Conservation (phyloP, 257 asterid genomes). For the Apocynum venetum region DNA sequence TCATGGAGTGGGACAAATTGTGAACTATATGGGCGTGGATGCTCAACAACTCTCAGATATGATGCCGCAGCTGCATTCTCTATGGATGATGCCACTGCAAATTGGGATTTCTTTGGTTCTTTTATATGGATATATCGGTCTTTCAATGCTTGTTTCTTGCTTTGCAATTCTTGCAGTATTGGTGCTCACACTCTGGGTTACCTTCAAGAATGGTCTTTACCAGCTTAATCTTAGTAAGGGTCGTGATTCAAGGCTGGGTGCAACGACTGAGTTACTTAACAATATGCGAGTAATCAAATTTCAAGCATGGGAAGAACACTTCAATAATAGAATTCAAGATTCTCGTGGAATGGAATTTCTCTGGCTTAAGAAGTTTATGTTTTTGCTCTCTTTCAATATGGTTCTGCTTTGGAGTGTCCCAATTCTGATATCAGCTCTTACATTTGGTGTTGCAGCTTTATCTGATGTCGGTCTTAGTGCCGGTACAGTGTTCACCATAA, state of each 20-base stretch:
- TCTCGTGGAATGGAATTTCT: constrained; percentile 40
- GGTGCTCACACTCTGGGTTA: constrained; percentile 25
- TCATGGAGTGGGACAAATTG: constrained; percentile 75
- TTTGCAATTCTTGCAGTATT: constrained; percentile 28
- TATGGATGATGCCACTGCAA: constrained; percentile 71
- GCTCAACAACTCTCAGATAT: constrained; percentile 57
- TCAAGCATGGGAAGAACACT: constrained; percentile 83
- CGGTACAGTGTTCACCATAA: constrained; percentile 56
- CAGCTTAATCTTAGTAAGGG: constrained; percentile 48
- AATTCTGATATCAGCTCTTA: constrained; percentile 34
- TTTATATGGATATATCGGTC: constrained; percentile 47
- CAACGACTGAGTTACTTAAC: constrained; percentile 53
- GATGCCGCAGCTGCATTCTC: constrained; percentile 47
- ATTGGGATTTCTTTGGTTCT: constrained; percentile 45
- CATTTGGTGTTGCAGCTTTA: constrained; percentile 44
- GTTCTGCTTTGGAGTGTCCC: constrained; percentile 52
- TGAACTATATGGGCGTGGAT: constrained; percentile 79
- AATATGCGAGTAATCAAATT: constrained; percentile 67
- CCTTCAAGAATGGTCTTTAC: constrained; percentile 31
- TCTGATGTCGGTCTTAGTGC: constrained; percentile 35
- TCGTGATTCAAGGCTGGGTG: constrained; percentile 65
- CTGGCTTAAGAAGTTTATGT: constrained; percentile 59
- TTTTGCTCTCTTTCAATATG: constrained; percentile 28
- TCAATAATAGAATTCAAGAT: constrained; percentile 35
- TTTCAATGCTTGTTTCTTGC: constrained; percentile 36